Conservation (phyloP, 306 rosid genomes). For the Cercis canadensis region DNA sequence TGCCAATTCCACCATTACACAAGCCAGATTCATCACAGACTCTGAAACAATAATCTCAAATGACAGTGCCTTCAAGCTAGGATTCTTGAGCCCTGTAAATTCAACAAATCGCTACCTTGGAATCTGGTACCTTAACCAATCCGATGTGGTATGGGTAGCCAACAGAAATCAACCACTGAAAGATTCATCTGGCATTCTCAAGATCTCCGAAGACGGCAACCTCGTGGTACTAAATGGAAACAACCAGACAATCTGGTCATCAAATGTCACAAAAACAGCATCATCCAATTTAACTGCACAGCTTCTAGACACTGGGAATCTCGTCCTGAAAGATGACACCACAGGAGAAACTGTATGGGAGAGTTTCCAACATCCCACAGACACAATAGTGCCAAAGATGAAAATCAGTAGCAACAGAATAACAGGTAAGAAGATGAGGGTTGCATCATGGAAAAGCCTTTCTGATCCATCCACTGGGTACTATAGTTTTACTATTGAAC, state of each 20-base stretch:
- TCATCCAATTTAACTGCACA: background rate
- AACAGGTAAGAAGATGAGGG: background rate
- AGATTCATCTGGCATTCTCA: background rate
- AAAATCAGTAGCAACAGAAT: background rate
- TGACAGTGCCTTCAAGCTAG: conserved; percentile 10
- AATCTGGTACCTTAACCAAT: conserved; percentile 25
- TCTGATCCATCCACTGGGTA: conserved; percentile 30
- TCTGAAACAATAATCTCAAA: background rate
- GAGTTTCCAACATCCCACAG: conserved; percentile 40
- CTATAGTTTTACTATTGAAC: too few species aligned
- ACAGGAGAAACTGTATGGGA: conserved; percentile 25
- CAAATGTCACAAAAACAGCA: conserved; percentile 21
- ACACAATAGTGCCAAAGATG: too few species aligned
- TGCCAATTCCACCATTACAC: background rate
- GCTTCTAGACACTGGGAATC: conserved; percentile 33
- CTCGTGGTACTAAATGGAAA: conserved; percentile 3
- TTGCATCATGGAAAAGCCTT: conserved; percentile 17
- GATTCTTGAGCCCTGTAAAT: conserved; percentile 33
- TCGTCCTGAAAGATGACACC: conserved; percentile 18
- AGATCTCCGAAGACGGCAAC: background rate
- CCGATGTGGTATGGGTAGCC: background rate
- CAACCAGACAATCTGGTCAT: conserved; percentile 17
- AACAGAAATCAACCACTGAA: background rate
- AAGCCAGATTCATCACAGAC: background rate
- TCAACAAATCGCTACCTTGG: conserved; percentile 27